Evolutionary conservation across 768 basidiomycete species (phyloP).

Genomic region (Tricholoma matsutake): DNA sequence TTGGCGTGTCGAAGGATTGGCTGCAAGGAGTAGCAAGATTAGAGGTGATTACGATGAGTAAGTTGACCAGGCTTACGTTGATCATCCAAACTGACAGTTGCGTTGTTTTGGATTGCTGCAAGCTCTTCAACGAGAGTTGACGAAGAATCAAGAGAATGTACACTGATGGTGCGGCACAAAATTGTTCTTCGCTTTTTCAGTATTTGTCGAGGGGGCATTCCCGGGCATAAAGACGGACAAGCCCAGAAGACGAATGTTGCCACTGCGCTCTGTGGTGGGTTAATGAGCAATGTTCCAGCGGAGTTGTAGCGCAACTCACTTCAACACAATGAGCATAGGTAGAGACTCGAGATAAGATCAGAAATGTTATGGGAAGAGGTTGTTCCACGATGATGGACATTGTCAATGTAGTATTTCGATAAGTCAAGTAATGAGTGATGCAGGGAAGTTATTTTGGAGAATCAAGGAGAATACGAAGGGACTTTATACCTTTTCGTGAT

Average conservation of each 20-base stretch:
- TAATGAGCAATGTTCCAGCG: background rate
- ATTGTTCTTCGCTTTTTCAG: background rate
- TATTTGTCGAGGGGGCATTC: slow-evolving; percentile 1
- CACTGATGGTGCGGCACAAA: background rate
- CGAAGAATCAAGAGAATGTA: slow-evolving; percentile 1
- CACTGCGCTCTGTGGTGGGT: background rate
- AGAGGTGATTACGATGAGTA: background rate
- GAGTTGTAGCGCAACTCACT: background rate
- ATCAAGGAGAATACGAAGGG: background rate
- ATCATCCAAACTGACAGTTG: background rate
- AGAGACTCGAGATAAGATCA: background rate
- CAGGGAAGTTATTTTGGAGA: background rate
- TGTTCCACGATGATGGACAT: background rate
- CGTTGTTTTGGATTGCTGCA: background rate
- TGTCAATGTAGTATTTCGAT: background rate
- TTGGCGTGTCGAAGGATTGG: background rate
- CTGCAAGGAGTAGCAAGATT: background rate
- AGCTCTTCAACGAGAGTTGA: background rate
- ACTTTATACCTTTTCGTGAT: background rate
- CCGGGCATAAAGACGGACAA: background rate
- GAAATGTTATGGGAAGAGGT: background rate
- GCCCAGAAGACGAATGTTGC: slow-evolving; percentile 1
- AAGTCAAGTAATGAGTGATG: background rate
- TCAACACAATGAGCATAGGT: slow-evolving; percentile 1
- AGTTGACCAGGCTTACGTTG: background rate